Evolutionary conservation across 352 stramenopile genomes (phyloP).

Genomic region (Globisporangium sylvaticum): DNA sequence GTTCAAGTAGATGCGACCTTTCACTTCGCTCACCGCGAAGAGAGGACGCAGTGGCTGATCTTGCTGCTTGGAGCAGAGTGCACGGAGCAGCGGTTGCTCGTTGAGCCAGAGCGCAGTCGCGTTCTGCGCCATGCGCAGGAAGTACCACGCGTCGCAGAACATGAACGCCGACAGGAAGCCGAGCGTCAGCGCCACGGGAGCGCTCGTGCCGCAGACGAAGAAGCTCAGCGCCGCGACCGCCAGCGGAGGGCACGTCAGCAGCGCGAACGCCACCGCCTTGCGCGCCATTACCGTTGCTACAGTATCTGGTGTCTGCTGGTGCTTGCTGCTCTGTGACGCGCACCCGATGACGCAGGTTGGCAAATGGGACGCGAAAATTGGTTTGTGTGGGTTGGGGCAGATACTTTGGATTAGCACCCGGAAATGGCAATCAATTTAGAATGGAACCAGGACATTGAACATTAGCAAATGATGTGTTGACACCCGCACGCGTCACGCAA

Average conservation of each 20-base stretch:
- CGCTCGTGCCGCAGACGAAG: constrained; percentile 21
- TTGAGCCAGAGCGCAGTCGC: constrained; percentile 19
- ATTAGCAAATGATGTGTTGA: too few relatives aligned
- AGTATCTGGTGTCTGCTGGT: not conserved
- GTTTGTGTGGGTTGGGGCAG: not conserved
- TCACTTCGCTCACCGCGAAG: constrained; percentile 47
- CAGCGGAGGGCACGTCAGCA: constrained; percentile 42
- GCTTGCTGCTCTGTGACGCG: not conserved
- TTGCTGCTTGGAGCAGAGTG: constrained; percentile 10
- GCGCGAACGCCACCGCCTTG: constrained; percentile 44
- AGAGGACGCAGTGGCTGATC: constrained; percentile 31
- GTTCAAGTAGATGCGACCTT: constrained; percentile 41
- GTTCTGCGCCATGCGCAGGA: constrained; percentile 49
- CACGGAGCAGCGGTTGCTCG: constrained; percentile 5
- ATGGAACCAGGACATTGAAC: not conserved
- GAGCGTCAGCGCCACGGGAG: constrained; percentile 23
- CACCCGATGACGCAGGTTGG: not conserved
- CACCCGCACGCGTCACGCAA: not conserved
- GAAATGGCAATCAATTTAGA: not conserved
- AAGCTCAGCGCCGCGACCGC: constrained; percentile 29
- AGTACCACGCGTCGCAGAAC: constrained; percentile 81
- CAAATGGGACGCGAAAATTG: not conserved
- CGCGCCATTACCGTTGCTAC: constrained; percentile 15
- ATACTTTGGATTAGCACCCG: not conserved
- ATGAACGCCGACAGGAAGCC: constrained; percentile 52